Evolutionary conservation across 2,329 filamentous ascomycete genomes (phyloP).

Genomic region (Diplocarpon rosae): DNA sequence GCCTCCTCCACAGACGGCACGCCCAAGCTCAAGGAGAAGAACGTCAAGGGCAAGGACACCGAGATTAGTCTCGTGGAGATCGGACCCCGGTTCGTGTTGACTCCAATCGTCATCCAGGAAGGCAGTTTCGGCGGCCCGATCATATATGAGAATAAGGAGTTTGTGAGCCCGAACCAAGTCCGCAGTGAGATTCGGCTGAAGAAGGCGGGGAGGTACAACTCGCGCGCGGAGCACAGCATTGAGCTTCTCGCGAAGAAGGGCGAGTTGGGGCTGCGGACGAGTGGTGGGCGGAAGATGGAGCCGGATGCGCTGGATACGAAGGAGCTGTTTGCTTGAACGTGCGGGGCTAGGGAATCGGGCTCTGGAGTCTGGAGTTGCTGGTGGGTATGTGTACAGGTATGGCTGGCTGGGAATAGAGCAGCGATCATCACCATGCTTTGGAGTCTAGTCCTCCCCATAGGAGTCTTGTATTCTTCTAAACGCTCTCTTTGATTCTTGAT

Average conservation of each 20-base stretch:
- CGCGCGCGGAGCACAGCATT: slow-evolving; percentile 60
- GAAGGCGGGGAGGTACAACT: slow-evolving; percentile 69
- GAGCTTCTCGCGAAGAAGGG: slow-evolving; percentile 66
- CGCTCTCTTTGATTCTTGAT: no score
- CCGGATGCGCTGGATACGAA: slow-evolving; percentile 65
- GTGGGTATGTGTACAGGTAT: slow-evolving; percentile 1
- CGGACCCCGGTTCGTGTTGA: slow-evolving; percentile 83
- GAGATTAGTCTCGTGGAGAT: slow-evolving; percentile 85
- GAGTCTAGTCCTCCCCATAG: no score
- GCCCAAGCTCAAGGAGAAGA: slow-evolving; percentile 35
- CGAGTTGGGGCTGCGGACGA: slow-evolving; percentile 62
- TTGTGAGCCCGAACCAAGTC: slow-evolving; percentile 92
- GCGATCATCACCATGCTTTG: not conserved
- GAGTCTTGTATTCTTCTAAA: no score
- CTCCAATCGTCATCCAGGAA: slow-evolving; percentile 90
- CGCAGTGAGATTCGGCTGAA: slow-evolving; percentile 66
- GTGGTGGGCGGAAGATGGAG: slow-evolving; percentile 50
- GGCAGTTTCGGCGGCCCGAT: slow-evolving; percentile 91
- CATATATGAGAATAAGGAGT: slow-evolving; percentile 97
- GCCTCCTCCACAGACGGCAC: slow-evolving; percentile 34
- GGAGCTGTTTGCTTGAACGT: slow-evolving; percentile 56
- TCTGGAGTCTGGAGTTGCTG: slow-evolving; percentile 13
- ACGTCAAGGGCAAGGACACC: slow-evolving; percentile 48
- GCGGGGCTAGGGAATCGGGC: not conserved
- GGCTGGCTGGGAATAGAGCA: slow-evolving; percentile 2